A percentile compares a stretch with the other conserved stretches of the same genome.
phyloP scores from a whole-genome alignment of 169 alveolate genomes.

The Besnoitia besnoiti region DNA sequence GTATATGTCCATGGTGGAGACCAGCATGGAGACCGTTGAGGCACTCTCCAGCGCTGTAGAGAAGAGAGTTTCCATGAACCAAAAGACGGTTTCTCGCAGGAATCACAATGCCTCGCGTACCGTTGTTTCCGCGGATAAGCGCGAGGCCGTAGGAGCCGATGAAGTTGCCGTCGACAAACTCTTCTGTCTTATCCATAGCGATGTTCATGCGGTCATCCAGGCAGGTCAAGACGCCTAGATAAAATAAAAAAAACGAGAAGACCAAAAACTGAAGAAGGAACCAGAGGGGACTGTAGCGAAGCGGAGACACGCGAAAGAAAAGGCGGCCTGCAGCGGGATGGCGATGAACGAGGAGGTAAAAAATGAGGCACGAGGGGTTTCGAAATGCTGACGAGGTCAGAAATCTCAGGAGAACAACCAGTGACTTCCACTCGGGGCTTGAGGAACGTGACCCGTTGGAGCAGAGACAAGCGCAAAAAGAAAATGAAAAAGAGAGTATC shows the following conservation, averaged over 20 bases:
- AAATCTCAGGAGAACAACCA: no score
- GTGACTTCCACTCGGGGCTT: no score
- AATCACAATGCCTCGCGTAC: neutral
- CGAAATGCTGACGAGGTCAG: no score
- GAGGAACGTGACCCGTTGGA: no score
- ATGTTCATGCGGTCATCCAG: conserved; percentile 63
- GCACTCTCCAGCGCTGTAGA: no score
- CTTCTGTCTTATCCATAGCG: conserved; percentile 60
- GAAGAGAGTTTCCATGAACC: no score
- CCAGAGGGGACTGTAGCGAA: neutral
- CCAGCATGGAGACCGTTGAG: no score
- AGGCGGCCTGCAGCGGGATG: neutral
- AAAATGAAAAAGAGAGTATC: neutral
- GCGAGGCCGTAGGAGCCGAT: conserved; percentile 52
- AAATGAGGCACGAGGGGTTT: neutral
- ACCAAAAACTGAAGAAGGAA: neutral
- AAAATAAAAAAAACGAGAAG: neutral
- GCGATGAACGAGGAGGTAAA: neutral
- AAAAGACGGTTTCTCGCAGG: neutral
- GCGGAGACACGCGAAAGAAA: neutral
- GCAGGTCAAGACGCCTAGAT: conserved; percentile 50
- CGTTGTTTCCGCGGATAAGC: conserved; percentile 68
- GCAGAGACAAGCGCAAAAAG: neutral
- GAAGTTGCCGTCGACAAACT: conserved; percentile 51
- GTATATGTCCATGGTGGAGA: neutral